Base-by-base conservation (phyloP, 2,329 filamentous ascomycete genomes). In the Stagonosporopsis vannaccii region DNA sequence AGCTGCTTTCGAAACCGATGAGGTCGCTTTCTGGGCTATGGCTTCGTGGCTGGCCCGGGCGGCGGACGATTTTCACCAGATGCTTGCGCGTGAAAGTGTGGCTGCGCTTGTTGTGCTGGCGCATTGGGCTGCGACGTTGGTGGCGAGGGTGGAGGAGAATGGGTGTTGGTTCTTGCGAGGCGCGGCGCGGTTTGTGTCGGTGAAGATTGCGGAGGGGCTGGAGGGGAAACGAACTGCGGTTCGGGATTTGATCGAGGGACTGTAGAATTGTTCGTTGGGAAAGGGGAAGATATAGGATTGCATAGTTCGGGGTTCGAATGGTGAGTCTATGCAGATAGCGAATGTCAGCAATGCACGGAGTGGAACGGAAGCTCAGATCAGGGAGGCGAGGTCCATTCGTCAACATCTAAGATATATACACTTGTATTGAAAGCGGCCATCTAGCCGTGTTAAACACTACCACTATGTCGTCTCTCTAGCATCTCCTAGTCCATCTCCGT, bases 81-180 rank as follows among this genome's bases (percentile, higher is more conserved):
- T 71, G 66, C 9, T 71, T 9, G 26, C 23, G 15, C 23, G 32
- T 1, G 6, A 58, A 9, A 35, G 58, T 32, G 61, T 65, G 30
- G 44, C 64, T 13, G 66, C 70, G 1, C 59, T 72, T 8, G 59
- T 70, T 2, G 58, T 73, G 15, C 22, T 72, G 4, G 65, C 60
- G 3, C 58, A 72, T 46, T 73, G 69, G 70, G 55, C 52, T 8
- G 58, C 56, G 2, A 48, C 53, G 11, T 42, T 72, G 4, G 57
- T 65, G 4, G 57, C 52, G 46, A 49, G 56, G 42, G 62, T 35
- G 3, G 52, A 53, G 28, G 42, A 46, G 4, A n/a, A 33, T 13
- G 50, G 50, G 4, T 46, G 50, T 28, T 53, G 50, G 50, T 53
- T 53, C 15, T 9, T 53, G 23, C 19, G 22, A 9, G 41, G 35